Conservation (phyloP, 2,329 filamentous ascomycete genomes). For the Aspergillus neoniger region DNA sequence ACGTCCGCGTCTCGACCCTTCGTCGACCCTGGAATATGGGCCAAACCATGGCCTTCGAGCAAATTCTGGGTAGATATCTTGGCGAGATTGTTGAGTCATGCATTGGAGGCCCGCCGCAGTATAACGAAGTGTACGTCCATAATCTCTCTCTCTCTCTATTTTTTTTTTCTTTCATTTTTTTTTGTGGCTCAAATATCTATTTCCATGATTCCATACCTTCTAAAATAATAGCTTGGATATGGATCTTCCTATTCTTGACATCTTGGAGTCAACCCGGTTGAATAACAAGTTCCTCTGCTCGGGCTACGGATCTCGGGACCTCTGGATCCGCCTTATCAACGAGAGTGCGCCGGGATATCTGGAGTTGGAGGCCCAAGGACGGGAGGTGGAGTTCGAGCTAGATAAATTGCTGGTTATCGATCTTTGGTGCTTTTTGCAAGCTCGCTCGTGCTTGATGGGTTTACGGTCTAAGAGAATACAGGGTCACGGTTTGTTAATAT, state of each 20-base stretch:
- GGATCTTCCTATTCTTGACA: too few species aligned
- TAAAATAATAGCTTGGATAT: too few species aligned
- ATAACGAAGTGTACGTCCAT: constrained; percentile 1
- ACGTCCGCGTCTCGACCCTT: neutral
- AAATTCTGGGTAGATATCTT: neutral
- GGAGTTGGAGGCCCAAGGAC: constrained; percentile 7
- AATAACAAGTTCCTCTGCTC: constrained; percentile 7
- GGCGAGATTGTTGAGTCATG: neutral
- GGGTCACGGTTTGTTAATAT: too few species aligned
- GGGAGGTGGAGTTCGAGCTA: constrained; percentile 1
- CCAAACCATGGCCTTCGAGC: neutral
- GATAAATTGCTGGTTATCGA: too few species aligned
- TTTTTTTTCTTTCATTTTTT: too few species aligned
- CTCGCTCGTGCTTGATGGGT: too few species aligned
- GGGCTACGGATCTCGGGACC: constrained; percentile 1
- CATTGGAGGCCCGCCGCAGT: neutral
- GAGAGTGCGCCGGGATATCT: constrained; percentile 15
- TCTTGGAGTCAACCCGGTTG: too few species aligned
- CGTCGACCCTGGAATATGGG: neutral
- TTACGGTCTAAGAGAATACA: too few species aligned
- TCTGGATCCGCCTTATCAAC: constrained; percentile 11
- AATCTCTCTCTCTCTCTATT: neutral
- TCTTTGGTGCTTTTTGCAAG: too few species aligned
- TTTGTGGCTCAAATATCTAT: too few species aligned
- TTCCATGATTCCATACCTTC: too few species aligned